A percentile compares a stretch with the other conserved stretches of the same genome.
These are phyloP conservation scores for Phytophthora megakarya DNA, from an alignment of 352 stramenopile species.

Conservation along the genomic window DNA sequence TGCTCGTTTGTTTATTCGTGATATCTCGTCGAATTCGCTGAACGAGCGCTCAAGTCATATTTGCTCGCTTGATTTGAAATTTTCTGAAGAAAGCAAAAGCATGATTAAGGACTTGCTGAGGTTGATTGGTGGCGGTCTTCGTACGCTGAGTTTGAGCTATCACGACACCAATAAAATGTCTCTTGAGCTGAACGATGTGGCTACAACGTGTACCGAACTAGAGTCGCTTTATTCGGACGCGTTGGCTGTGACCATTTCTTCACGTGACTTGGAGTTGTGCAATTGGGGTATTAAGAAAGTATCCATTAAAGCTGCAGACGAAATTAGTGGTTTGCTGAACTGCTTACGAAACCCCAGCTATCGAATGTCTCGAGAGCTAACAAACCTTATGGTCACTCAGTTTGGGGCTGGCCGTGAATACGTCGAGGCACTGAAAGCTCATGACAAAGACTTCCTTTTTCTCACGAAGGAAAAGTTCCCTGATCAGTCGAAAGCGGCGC, in stretches of 20 bases:
- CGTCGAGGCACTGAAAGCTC: not conserved
- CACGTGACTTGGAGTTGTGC: not conserved
- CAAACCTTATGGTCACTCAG: not conserved
- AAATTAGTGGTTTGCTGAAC: not conserved
- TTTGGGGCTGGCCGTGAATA: not conserved
- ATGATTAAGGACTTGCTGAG: not conserved
- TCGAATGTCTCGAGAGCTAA: slow-evolving; percentile 2
- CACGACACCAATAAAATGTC: not conserved
- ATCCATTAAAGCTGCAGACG: not conserved
- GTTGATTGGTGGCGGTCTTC: not conserved
- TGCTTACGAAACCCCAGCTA: not conserved
- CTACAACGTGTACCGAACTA: not conserved
- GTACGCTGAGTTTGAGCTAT: not conserved
- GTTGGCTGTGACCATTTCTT: not conserved
- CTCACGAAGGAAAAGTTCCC: slow-evolving; percentile 4
- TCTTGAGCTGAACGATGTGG: not conserved
- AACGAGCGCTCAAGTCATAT: not conserved
- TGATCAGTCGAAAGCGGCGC: not conserved
- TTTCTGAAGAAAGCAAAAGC: not conserved
- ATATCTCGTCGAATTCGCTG: not conserved
- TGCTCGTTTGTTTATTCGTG: not conserved
- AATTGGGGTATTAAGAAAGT: not conserved
- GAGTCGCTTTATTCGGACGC: not conserved
- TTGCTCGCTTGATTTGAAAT: not conserved
- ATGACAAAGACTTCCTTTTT: not conserved